Conservation (phyloP, 768 basidiomycete species). For the Glaciozyma martinii region DNA sequence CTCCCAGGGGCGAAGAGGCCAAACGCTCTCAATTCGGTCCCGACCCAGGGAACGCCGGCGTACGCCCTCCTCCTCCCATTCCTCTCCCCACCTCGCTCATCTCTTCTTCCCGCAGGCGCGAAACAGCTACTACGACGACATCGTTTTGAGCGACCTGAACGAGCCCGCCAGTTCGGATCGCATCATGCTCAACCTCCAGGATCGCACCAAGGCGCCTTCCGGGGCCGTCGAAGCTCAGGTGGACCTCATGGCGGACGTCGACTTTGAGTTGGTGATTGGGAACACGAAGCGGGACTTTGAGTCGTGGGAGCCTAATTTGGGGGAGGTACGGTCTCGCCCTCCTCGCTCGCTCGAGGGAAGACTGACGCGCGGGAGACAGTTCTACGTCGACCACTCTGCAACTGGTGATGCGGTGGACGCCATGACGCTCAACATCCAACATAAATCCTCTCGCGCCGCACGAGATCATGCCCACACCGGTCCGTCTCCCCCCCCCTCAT, state of each 20-base stretch:
- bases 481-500: neutral
- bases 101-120: constrained; percentile 29
- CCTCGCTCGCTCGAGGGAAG: too few relatives aligned
- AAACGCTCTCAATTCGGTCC: constrained; percentile 47
- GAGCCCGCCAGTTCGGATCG: constrained; percentile 64
- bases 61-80: constrained; percentile 3
- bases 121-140: constrained; percentile 46
- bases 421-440: neutral
- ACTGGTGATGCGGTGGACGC: too few relatives aligned
- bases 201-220: neutral
- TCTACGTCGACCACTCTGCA: too few relatives aligned
- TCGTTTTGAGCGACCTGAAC: constrained; percentile 78
- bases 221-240: neutral
- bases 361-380: too few relatives aligned
- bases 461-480: constrained; percentile 6
- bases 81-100: constrained; percentile 2
- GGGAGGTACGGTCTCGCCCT: neutral
- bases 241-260: neutral
- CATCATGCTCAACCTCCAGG: constrained; percentile 45
- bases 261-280: neutral
- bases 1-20: neutral
- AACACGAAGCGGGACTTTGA: neutral
- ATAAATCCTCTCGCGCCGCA: constrained; percentile 7
- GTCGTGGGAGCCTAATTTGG: too few relatives aligned
- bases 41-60: constrained; percentile 41